Evolutionary conservation across 139 green algal genomes (phyloP).

Genomic region (Edaphochlamys debaryana): DNA sequence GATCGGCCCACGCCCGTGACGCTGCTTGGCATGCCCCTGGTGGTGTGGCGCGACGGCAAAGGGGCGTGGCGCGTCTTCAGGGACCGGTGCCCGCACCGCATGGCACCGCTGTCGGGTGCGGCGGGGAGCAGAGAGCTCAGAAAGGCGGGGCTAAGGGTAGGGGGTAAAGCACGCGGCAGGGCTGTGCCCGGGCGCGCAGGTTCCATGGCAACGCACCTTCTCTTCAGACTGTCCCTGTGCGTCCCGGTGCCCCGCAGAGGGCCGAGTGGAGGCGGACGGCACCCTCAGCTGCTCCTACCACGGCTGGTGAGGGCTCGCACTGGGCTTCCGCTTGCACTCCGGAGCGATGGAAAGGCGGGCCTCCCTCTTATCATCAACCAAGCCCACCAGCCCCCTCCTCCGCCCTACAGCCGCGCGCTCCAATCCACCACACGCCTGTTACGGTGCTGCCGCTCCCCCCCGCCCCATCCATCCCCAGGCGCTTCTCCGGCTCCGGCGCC

Average conservation of each 20-base stretch:
- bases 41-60: conserved; percentile 42
- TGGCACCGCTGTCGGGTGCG: conserved; percentile 50
- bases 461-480: too few species aligned
- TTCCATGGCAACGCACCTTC: too few species aligned
- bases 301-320: too few species aligned
- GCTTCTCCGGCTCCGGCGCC: conserved; percentile 44
- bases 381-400: too few species aligned
- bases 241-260: conserved; percentile 24
- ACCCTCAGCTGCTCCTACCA: conserved; percentile 56
- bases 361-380: too few species aligned
- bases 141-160: not conserved
- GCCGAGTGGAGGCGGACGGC: conserved; percentile 54
- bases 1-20: conserved; percentile 26
- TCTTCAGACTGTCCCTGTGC: not conserved
- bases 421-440: too few species aligned
- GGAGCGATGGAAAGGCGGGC: too few species aligned
- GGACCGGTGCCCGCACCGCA: conserved; percentile 55
- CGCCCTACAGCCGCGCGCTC: too few species aligned
- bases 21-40: conserved; percentile 45
- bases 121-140: not conserved
- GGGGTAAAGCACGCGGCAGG: too few species aligned
- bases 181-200: too few species aligned
- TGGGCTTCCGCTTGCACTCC: too few species aligned
- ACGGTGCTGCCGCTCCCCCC: too few species aligned
- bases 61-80: conserved; percentile 44